Percentiles rank a stretch among this genome's conserved stretches.
These are phyloP conservation scores for Eucalyptus shirleyi DNA, from an alignment of 345 rosid genomes.

Conservation along the genomic window DNA sequence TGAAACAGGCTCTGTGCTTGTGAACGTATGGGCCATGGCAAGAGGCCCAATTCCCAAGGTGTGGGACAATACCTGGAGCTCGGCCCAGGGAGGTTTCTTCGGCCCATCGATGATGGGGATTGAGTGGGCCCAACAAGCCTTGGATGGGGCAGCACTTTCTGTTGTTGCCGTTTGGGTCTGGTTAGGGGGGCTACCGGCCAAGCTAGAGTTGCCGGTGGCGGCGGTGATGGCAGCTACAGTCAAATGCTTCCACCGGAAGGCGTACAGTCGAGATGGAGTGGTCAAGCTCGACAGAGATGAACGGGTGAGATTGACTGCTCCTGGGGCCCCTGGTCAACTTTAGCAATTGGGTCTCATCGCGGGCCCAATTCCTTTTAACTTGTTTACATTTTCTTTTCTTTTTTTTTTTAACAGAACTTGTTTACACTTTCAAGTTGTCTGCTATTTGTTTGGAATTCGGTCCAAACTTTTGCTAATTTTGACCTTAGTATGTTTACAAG, in stretches of 20 bases:
- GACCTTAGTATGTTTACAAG: neutral
- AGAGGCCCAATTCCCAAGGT: constrained; percentile 6
- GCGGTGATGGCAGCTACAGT: neutral
- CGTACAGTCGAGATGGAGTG: neutral
- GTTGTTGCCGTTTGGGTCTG: constrained; percentile 18
- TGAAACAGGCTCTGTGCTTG: too few relatives aligned
- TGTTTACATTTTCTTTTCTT: too few relatives aligned
- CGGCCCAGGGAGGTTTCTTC: constrained; percentile 18
- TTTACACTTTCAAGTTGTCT: neutral
- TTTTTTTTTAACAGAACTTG: too few relatives aligned
- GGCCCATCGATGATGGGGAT: neutral
- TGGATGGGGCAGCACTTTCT: constrained; percentile 6
- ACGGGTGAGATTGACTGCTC: constrained; percentile 15
- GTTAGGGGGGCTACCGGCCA: constrained; percentile 25
- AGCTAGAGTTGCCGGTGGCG: constrained; percentile 4
- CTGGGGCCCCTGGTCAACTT: constrained; percentile 1
- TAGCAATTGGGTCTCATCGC: neutral
- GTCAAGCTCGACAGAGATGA: constrained; percentile 8
- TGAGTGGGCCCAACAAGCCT: neutral
- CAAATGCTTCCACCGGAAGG: constrained; percentile 10
- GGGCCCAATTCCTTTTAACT: neutral
- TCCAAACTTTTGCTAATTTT: neutral
- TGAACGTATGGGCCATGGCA: constrained; percentile 10
- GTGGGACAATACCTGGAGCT: constrained; percentile 17
- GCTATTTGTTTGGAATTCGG: neutral